A percentile compares a stretch with the other conserved stretches of the same genome.
Evolutionary conservation across 768 basidiomycete genomes (phyloP).

Genomic region (Gautieria morchelliformis): DNA sequence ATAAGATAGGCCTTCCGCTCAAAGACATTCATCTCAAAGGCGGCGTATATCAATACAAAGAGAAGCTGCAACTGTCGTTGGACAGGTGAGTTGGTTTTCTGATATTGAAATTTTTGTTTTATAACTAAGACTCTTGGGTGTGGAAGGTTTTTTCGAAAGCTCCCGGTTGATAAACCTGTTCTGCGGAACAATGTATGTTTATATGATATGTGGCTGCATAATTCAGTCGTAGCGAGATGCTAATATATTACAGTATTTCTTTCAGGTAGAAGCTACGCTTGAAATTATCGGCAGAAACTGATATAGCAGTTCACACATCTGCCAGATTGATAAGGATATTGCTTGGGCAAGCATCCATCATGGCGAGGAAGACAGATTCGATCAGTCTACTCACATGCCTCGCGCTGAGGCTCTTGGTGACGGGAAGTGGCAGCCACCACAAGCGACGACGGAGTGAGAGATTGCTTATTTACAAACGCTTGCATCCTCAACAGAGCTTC

Average conservation of each 20-base stretch:
- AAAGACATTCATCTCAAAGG: conserved; percentile 67
- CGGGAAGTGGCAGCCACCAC: conserved; percentile 5
- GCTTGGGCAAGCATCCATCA: conserved; percentile 13
- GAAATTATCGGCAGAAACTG: no score
- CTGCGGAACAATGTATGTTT: conserved; percentile 45
- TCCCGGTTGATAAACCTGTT: conserved; percentile 61
- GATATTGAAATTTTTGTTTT: neutral
- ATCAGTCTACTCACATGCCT: conserved; percentile 12
- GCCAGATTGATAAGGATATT: conserved; percentile 5
- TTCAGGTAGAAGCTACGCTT: neutral
- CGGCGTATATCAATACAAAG: conserved; percentile 39
- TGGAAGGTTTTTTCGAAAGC: conserved; percentile 47
- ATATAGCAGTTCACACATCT: neutral
- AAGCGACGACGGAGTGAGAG: conserved; percentile 2
- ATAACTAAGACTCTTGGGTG: neutral
- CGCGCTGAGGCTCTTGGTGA: neutral
- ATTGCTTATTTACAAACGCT: neutral
- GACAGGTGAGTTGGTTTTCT: conserved; percentile 27
- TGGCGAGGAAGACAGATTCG: conserved; percentile 42
- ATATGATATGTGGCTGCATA: neutral
- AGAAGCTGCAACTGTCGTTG: conserved; percentile 28
- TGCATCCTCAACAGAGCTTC: neutral
- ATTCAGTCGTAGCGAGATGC: neutral
- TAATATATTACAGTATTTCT: conserved; percentile 10
- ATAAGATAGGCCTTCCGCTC: conserved; percentile 67